These are phyloP conservation scores for Ogataea thermomethanolica DNA, from an alignment of 805 yeast genomes.

Conservation along the genomic window DNA sequence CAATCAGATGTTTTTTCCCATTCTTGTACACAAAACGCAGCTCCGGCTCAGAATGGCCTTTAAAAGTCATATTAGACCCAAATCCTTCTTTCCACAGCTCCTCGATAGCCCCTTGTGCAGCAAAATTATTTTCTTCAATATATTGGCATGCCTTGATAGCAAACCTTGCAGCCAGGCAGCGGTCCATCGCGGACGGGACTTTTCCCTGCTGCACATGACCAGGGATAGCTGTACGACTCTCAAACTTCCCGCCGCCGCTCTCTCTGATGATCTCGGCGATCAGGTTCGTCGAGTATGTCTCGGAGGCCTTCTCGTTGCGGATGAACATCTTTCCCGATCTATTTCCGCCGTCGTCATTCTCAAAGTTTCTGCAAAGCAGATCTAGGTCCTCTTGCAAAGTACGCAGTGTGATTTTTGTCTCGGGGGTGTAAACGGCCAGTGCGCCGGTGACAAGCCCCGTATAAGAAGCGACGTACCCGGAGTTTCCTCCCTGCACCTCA, in stretches of 20 bases:
- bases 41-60: conserved; percentile 31
- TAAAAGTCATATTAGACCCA: conserved; percentile 21
- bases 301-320: conserved; percentile 79
- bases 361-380: conserved; percentile 63
- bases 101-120: conserved; percentile 13
- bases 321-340: conserved; percentile 83
- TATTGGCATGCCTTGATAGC: conserved; percentile 89
- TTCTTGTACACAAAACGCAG: conserved; percentile 50
- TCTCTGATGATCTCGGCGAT: conserved; percentile 83
- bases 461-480: conserved; percentile 88
- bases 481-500: conserved; percentile 97
- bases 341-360: conserved; percentile 70
- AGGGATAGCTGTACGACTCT: conserved; percentile 92
- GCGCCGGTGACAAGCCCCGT: conserved; percentile 89
- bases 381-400: conserved; percentile 75
- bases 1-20: conserved; percentile 41
- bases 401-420: conserved; percentile 64
- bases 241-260: conserved; percentile 65
- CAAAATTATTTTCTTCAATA: conserved; percentile 52
- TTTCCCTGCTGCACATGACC: conserved; percentile 99
- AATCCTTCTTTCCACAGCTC: conserved; percentile 20
- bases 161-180: conserved; percentile 83
- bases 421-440: conserved; percentile 87
- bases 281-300: conserved; percentile 75
- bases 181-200: conserved; percentile 89